A percentile compares a stretch with the other conserved stretches of the same genome.
These are phyloP conservation scores for Porogramme epimiltina DNA, from an alignment of 1,284 basidiomycete species.

Conservation along the genomic window DNA sequence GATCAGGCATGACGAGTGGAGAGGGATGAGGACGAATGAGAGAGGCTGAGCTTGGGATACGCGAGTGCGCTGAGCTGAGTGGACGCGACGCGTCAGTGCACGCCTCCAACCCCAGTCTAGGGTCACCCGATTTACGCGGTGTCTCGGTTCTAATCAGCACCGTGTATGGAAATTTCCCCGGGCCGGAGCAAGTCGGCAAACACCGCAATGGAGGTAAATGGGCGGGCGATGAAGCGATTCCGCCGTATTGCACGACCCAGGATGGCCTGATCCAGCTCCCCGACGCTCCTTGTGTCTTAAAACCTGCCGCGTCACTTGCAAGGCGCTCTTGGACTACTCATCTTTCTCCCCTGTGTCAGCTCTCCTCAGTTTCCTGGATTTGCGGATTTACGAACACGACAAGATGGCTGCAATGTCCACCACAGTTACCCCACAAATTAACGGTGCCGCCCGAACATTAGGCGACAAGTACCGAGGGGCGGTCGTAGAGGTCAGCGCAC, in stretches of 20 bases:
- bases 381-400: too few species aligned
- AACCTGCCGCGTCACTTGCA: constrained; percentile 3
- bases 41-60: constrained; percentile 5
- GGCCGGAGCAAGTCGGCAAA: constrained; percentile 1
- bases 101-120: constrained; percentile 13
- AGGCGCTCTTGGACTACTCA: not conserved
- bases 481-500: constrained; percentile 66
- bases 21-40: constrained; percentile 3
- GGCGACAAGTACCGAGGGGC: constrained; percentile 78
- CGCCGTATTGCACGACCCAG: constrained; percentile 17
- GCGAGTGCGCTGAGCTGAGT: constrained; percentile 3
- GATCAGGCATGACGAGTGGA: constrained; percentile 49
- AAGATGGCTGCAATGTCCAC: too few species aligned
- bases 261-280: constrained; percentile 16
- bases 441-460: too few species aligned
- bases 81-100: constrained; percentile 26
- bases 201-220: constrained; percentile 11
- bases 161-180: not conserved
- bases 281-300: constrained; percentile 3
- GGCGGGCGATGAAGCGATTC: not conserved
- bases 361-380: too few species aligned
- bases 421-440: too few species aligned
- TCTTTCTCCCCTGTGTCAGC: too few species aligned
- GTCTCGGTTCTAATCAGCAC: constrained; percentile 3
- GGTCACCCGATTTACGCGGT: constrained; percentile 16